A percentile compares a stretch with the other conserved stretches of the same genome.
These are phyloP conservation scores for Cajanus cajan DNA, from an alignment of 306 rosid species.

Conservation along the genomic window DNA sequence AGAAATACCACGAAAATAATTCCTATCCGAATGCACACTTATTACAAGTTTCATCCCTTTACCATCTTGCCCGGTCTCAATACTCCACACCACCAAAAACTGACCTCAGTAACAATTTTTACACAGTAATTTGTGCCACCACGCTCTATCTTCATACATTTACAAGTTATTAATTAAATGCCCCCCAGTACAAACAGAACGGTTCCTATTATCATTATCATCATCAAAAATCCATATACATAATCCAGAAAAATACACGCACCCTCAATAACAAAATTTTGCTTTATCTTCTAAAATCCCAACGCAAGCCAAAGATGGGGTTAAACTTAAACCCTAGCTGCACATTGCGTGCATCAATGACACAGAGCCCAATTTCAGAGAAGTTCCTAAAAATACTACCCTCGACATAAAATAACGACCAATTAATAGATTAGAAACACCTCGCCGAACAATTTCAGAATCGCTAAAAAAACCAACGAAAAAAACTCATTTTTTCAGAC, in stretches of 20 bases:
- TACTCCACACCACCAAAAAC: background rate
- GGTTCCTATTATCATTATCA: background rate
- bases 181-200: background rate
- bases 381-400: background rate
- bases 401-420: background rate
- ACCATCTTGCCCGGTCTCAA: background rate
- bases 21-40: background rate
- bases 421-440: background rate
- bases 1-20: background rate
- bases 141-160: background rate
- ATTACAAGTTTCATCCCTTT: background rate
- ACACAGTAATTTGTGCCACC: background rate
- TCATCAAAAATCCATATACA: background rate
- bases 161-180: background rate
- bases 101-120: background rate
- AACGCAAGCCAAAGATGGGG: background rate
- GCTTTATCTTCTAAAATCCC: background rate
- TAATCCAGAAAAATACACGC: background rate
- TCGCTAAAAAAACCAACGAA: background rate
- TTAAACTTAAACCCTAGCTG: conserved; percentile 21
- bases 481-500: background rate
- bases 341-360: conserved; percentile 1
- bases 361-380: background rate
- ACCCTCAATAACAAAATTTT: background rate
- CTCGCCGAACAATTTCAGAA: background rate